phyloP scores from a whole-genome alignment of 2,329 filamentous ascomycete genomes.

The Penicillium psychrosexuale region DNA sequence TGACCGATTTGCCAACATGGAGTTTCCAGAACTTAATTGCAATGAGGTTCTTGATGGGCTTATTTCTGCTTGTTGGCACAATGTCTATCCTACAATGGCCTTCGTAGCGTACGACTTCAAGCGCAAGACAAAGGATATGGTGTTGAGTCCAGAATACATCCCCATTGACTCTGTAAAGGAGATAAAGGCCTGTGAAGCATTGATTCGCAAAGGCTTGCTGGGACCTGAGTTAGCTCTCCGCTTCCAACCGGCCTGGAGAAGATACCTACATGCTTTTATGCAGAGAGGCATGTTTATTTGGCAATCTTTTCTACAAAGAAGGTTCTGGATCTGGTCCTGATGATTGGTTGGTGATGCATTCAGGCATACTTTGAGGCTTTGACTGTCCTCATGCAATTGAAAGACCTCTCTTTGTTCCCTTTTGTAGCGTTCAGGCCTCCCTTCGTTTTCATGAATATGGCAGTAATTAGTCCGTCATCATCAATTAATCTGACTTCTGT shows the following conservation, averaged over 20 bases:
- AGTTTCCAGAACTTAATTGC: conserved; percentile 19
- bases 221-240: conserved; percentile 10
- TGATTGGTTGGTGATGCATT: neutral
- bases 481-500: too few species aligned
- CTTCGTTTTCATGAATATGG: too few species aligned
- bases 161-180: conserved; percentile 12
- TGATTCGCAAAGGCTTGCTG: conserved; percentile 14
- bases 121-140: conserved; percentile 17
- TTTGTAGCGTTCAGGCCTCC: too few species aligned
- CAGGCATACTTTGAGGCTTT: too few species aligned
- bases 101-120: conserved; percentile 20
- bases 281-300: conserved; percentile 9
- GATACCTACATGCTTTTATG: conserved; percentile 8
- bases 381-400: too few species aligned
- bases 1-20: conserved; percentile 13
- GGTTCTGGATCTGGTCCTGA: conserved; percentile 6
- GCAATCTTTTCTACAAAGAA: conserved; percentile 8
- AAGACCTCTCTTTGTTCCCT: too few species aligned
- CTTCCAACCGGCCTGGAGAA: conserved; percentile 14
- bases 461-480: too few species aligned
- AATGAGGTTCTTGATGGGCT: conserved; percentile 17
- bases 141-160: conserved; percentile 9
- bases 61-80: conserved; percentile 18
- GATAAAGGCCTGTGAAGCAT: conserved; percentile 11
- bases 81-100: conserved; percentile 23